Evolutionary conservation across 75 land plant species (phyloP), one percentile per base, ranked within the genome.

Genomic region (Pseudotsuga menziesii): DNA sequence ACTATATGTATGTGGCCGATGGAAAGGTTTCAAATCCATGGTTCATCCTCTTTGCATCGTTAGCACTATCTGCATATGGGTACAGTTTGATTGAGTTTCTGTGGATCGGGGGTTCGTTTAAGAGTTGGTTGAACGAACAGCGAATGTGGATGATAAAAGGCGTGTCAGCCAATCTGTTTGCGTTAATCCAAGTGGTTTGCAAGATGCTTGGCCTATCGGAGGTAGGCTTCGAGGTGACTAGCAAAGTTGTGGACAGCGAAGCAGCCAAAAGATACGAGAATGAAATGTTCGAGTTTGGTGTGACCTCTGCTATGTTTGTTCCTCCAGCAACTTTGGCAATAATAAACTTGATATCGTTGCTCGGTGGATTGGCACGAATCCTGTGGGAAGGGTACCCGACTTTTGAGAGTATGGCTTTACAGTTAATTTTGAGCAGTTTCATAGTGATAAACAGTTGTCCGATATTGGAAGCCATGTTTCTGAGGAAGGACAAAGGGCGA

Each of bases 61-160:
- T n/a, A n/a, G n/a, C n/a, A n/a, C n/a, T n/a, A n/a, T n/a, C n/a
- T n/a, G n/a, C n/a, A n/a, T n/a, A n/a, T 79, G 84, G 74, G 56
- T 0, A 62, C 71, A 5, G 79, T 44, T 41, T 80, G 17, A 1
- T 77, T 12, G 85, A 83, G 3, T 86, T 80, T 72, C 1, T 86
- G 3, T 12, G 62, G 35, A 75, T 2, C 0, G 79, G 78, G 41
- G 74, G 78, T 4, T 84, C 86, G 19, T 4, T 72, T 25, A 17
- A 22, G 23, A 73, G 82, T n/a, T 87, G 89, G 89, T 87, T 86
- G 89, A 87, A 76, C 56, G 84, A 79, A 35, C 86, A 87, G 36
- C 77, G 86, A 41, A 84, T 87, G 80, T 87, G 86, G 86, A 56
- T 84, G 78, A 82, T 84, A 26, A 79, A 63, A 52, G 82, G 82